phyloP scores from a whole-genome alignment of 2,329 filamentous ascomycete genomes.

The Fusarium sp. region DNA sequence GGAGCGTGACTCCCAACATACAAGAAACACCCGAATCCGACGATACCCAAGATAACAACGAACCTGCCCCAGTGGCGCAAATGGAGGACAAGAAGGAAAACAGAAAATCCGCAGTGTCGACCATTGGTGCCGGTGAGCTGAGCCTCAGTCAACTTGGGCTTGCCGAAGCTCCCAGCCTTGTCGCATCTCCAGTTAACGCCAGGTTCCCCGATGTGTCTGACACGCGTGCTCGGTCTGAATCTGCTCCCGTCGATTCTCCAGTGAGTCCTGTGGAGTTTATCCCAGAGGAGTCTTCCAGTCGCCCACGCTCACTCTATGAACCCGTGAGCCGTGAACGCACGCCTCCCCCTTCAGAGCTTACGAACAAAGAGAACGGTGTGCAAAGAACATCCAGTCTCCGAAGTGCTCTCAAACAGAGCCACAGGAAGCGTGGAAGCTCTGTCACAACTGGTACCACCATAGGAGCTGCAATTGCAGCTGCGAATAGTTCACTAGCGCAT shows the following conservation, averaged over 20 bases:
- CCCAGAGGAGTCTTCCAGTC: constrained; percentile 49
- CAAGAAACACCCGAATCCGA: constrained; percentile 40
- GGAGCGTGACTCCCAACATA: constrained; percentile 31
- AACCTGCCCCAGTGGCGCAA: constrained; percentile 50
- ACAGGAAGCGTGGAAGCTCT: constrained; percentile 86
- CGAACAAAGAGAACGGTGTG: constrained; percentile 66
- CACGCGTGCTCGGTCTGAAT: constrained; percentile 62
- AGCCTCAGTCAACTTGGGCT: constrained; percentile 91
- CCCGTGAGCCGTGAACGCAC: constrained; percentile 65
- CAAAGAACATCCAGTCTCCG: constrained; percentile 74
- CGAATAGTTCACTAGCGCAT: constrained; percentile 73
- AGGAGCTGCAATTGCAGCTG: constrained; percentile 76
- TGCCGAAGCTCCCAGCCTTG: constrained; percentile 62
- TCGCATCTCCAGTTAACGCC: constrained; percentile 66
- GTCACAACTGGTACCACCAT: constrained; percentile 72
- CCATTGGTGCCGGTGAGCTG: constrained; percentile 86
- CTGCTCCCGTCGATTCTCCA: constrained; percentile 62
- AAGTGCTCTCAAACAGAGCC: constrained; percentile 64
- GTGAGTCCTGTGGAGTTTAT: constrained; percentile 39
- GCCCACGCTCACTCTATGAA: constrained; percentile 63
- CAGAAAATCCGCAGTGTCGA: constrained; percentile 84
- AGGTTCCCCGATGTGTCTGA: constrained; percentile 62
- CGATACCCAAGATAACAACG: constrained; percentile 52
- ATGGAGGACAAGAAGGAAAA: constrained; percentile 54
- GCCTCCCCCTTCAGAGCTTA: constrained; percentile 69